These are phyloP conservation scores for Claviceps purpurea DNA, from an alignment of 2,329 filamentous ascomycete genomes.

Conservation along the genomic window DNA sequence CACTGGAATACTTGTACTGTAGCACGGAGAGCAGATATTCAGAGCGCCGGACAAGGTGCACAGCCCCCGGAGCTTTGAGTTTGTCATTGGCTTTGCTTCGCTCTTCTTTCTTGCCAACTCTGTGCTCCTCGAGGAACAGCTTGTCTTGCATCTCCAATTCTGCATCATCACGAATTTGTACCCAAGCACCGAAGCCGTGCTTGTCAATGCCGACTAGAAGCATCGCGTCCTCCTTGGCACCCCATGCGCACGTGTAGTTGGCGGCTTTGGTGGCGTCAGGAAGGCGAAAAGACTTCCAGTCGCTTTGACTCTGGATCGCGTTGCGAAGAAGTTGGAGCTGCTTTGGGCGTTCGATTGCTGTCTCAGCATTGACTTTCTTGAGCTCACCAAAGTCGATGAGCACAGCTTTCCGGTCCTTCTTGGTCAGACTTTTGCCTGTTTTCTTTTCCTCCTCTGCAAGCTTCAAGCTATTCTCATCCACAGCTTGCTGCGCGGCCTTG, in stretches of 20 bases:
- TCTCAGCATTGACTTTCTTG: conserved; percentile 92
- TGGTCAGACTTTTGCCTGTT: conserved; percentile 69
- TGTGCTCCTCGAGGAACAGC: conserved; percentile 92
- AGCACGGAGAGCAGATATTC: conserved; percentile 94
- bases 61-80: conserved; percentile 88
- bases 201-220: conserved; percentile 83
- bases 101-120: conserved; percentile 95
- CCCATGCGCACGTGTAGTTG: conserved; percentile 86
- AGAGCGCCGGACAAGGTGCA: conserved; percentile 86
- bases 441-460: conserved; percentile 73
- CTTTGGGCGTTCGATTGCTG: conserved; percentile 77
- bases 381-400: conserved; percentile 88
- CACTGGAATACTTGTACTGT: conserved; percentile 68
- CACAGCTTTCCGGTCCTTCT: conserved; percentile 96
- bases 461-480: conserved; percentile 54
- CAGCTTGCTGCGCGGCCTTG: conserved; percentile 39
- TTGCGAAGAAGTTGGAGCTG: conserved; percentile 77
- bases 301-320: conserved; percentile 50
- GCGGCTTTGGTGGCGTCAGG: conserved; percentile 86
- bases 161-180: conserved; percentile 79
- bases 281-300: conserved; percentile 72
- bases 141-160: conserved; percentile 81
- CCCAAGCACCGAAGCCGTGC: conserved; percentile 93
- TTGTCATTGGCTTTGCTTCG: conserved; percentile 64
- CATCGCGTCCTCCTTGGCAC: conserved; percentile 91